phyloP scores from a whole-genome alignment of 2,329 filamentous ascomycete species.

The Pseudocercospora musae region DNA sequence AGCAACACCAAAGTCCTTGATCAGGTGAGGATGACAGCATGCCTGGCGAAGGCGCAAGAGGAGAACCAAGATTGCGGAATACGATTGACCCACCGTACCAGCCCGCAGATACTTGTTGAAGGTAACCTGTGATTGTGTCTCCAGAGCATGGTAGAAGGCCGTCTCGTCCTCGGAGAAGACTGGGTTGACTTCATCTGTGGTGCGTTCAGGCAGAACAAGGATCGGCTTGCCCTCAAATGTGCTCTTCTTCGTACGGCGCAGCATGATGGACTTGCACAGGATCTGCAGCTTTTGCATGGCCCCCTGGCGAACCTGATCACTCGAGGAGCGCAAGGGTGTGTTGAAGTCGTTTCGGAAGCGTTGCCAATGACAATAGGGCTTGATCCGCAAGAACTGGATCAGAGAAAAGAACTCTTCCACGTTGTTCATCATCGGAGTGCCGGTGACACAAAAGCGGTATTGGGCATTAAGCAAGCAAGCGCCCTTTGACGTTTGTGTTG shows the following conservation, averaged over 20 bases:
- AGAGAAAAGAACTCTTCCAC: slow-evolving; percentile 75
- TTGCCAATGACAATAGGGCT: slow-evolving; percentile 65
- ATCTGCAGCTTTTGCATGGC: slow-evolving; percentile 71
- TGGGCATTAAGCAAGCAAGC: slow-evolving; percentile 57
- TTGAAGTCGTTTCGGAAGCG: slow-evolving; percentile 61
- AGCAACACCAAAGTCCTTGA: slow-evolving; percentile 61
- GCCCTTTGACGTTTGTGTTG: slow-evolving; percentile 59
- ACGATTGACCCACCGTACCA: slow-evolving; percentile 67
- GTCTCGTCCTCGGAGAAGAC: slow-evolving; percentile 65
- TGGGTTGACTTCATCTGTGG: slow-evolving; percentile 59
- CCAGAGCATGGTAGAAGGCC: slow-evolving; percentile 63
- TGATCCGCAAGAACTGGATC: slow-evolving; percentile 71
- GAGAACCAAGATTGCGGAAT: slow-evolving; percentile 76
- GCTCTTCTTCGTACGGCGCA: slow-evolving; percentile 78
- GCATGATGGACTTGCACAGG: slow-evolving; percentile 73
- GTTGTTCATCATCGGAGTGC: slow-evolving; percentile 86
- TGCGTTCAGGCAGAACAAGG: slow-evolving; percentile 63
- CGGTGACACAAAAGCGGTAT: slow-evolving; percentile 72
- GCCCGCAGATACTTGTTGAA: slow-evolving; percentile 75
- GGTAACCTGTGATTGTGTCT: slow-evolving; percentile 62
- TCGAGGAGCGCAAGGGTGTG: slow-evolving; percentile 47
- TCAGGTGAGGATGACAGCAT: slow-evolving; percentile 72
- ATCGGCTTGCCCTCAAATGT: slow-evolving; percentile 77
- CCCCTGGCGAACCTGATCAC: slow-evolving; percentile 28
- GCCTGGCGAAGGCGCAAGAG: slow-evolving; percentile 76